Percentiles rank a stretch among this genome's conserved stretches.
Conservation (phyloP, 768 basidiomycete species). For the Chalciporus chontae region DNA sequence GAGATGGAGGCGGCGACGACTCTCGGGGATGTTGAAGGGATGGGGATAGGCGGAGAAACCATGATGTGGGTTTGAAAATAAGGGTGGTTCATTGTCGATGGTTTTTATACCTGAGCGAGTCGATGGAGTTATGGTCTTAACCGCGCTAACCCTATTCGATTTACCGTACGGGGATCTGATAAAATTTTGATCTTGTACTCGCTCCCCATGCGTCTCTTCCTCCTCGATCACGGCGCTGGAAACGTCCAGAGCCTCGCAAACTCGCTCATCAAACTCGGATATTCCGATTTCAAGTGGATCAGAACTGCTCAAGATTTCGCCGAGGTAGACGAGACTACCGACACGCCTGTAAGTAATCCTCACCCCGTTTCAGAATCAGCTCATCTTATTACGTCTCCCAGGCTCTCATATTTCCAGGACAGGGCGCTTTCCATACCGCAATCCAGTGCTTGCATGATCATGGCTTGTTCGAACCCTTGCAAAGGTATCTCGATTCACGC, state of each 20-base stretch:
- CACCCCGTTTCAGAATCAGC: conserved; percentile 1
- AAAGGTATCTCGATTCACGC: conserved; percentile 79
- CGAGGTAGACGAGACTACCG: conserved; percentile 31
- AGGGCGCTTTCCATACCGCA: conserved; percentile 89
- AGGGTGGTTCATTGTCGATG: conserved; percentile 10
- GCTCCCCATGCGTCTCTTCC: conserved; percentile 58
- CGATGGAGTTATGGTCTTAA: too few relatives aligned
- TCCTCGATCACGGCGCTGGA: conserved; percentile 96
- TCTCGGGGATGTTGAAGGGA: conserved; percentile 29
- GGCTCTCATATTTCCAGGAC: conserved; percentile 96
- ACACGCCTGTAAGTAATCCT: conserved; percentile 61
- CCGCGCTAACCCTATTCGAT: too few relatives aligned
- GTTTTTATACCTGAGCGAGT: conserved; percentile 8
- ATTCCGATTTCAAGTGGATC: conserved; percentile 84
- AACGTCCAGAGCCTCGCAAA: conserved; percentile 94
- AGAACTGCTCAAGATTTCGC: conserved; percentile 75
- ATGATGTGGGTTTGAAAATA: conserved; percentile 33
- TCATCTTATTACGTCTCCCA: conserved; percentile 31
- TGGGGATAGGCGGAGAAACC: conserved; percentile 44
- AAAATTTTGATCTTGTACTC: neutral
- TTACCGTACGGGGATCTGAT: neutral
- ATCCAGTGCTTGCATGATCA: conserved; percentile 68
- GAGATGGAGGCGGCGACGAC: conserved; percentile 53
- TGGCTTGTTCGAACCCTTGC: conserved; percentile 78
- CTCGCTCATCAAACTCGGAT: conserved; percentile 78